Conservation (phyloP, 2,329 filamentous ascomycete species). For the Colletotrichum salicis region DNA sequence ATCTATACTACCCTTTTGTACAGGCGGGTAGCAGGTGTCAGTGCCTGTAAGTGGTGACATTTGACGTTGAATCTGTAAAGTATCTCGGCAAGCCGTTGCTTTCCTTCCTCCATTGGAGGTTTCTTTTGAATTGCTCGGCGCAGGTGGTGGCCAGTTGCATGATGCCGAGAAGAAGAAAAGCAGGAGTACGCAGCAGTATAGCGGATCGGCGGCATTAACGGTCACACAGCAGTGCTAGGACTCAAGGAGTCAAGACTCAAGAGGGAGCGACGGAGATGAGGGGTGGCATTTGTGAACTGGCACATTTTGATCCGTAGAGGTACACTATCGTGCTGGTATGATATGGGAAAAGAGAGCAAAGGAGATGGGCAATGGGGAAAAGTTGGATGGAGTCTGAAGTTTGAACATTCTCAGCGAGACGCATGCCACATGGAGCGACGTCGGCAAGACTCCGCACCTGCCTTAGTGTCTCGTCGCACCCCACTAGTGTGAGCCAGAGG, state of each 20-base stretch:
- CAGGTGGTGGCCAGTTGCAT: too few relatives aligned
- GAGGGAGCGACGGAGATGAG: neutral
- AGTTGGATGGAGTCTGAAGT: neutral
- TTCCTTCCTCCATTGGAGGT: neutral
- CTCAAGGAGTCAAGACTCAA: too few relatives aligned
- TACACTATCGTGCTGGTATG: too few relatives aligned
- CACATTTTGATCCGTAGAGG: neutral
- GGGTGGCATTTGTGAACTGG: neutral
- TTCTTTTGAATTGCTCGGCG: too few relatives aligned
- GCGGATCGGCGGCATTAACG: conserved; percentile 7
- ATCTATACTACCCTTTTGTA: neutral
- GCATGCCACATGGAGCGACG: conserved; percentile 6
- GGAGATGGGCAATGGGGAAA: neutral
- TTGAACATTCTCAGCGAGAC: neutral
- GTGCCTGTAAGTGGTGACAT: neutral
- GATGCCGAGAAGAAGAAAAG: neutral
- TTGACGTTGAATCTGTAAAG: neutral
- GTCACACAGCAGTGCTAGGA: neutral
- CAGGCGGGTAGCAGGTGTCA: neutral
- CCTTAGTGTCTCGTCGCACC: neutral
- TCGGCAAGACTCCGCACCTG: conserved; percentile 23
- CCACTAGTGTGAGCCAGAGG: neutral
- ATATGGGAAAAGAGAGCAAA: neutral
- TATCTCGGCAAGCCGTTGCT: neutral
- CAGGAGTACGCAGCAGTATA: neutral